Evolutionary conservation across 1,284 basidiomycete genomes (phyloP).

Genomic region (Earliella scabrosa): DNA sequence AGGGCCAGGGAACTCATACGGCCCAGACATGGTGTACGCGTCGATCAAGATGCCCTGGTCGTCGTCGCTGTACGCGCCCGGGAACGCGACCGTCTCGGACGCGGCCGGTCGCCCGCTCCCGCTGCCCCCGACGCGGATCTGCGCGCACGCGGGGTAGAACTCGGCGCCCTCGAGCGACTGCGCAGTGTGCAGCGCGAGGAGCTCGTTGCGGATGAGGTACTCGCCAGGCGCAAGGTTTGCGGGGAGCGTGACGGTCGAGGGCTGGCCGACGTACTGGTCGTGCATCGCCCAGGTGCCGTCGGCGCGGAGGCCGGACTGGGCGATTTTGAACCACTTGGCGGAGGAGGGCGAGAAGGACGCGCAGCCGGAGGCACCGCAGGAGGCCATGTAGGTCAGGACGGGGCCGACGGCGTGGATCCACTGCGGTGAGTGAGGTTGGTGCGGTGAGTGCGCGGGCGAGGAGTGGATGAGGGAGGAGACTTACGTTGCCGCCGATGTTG

Average conservation of each 20-base stretch:
- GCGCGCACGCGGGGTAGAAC: conserved; percentile 72
- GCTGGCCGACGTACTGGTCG: conserved; percentile 36
- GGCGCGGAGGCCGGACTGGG: conserved; percentile 43
- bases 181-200: conserved; percentile 66
- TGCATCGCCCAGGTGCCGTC: conserved; percentile 43
- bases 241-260: conserved; percentile 57
- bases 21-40: conserved; percentile 32
- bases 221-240: conserved; percentile 56
- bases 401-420: conserved; percentile 53
- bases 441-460: not conserved
- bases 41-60: conserved; percentile 61
- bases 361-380: conserved; percentile 57
- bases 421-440: conserved; percentile 32
- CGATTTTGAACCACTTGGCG: conserved; percentile 74
- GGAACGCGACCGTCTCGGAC: conserved; percentile 60
- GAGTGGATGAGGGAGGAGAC: not conserved
- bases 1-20: conserved; percentile 44
- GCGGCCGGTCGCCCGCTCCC: conserved; percentile 41
- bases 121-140: conserved; percentile 59
- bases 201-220: conserved; percentile 72
- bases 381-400: conserved; percentile 70
- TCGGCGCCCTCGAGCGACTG: conserved; percentile 56
- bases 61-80: conserved; percentile 64
- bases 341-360: conserved; percentile 56
- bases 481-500: conserved; percentile 40